Evolutionary conservation across 805 yeast genomes (phyloP), one percentile per base, ranked within the genome.

Genomic region (Metschnikowia drakensbergensis): DNA sequence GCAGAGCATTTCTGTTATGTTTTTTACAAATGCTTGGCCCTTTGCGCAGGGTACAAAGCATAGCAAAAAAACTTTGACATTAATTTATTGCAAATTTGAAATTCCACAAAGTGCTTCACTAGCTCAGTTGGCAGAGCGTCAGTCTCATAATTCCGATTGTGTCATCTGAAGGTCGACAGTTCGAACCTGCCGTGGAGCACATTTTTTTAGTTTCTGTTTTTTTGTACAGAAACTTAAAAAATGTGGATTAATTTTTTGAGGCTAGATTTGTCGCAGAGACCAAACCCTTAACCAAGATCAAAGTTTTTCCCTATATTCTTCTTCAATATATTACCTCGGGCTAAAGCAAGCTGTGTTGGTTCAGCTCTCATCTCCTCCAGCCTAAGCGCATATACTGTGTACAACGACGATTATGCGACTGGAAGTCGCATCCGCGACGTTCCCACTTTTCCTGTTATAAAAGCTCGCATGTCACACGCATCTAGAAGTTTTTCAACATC

Each of bases 101-200:
- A 25, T 7, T 8, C 5, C 43, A 40, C 36, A n/a, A 37, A 44
- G 30, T 32, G 57, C 57, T 53, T 53, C 57, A 53, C 57, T 53
- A 53, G 57, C 57, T 53, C 57, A 53, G 57, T 53, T 51, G 57
- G 57, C 54, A 53, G 57, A 53, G 57, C 57, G 57, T 53, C 57
- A 53, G 57, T 53, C 57, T 53, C 57, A 53, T 53, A 53, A 34
- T 13, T 17, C 1, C 1, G 3, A 13, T 52, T 60, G 68, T 62
- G 72, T 48, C 33, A 68, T 68, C 74, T 67, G 72, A 67, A 68
- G 72, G 72, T 68, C 72, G 74, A 68, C 71, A 69, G 74, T 69
- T 69, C 74, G 73, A 69, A 61, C 72, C 74, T 69, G 71, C 73
- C 74, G 69, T 63, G 72, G 69, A 67, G 74, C 74, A 69, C 42